Percentiles rank a stretch among this genome's conserved stretches.
Evolutionary conservation across 148 eudicot genomes (phyloP).

Genomic region (Dysphania ambrosioides): DNA sequence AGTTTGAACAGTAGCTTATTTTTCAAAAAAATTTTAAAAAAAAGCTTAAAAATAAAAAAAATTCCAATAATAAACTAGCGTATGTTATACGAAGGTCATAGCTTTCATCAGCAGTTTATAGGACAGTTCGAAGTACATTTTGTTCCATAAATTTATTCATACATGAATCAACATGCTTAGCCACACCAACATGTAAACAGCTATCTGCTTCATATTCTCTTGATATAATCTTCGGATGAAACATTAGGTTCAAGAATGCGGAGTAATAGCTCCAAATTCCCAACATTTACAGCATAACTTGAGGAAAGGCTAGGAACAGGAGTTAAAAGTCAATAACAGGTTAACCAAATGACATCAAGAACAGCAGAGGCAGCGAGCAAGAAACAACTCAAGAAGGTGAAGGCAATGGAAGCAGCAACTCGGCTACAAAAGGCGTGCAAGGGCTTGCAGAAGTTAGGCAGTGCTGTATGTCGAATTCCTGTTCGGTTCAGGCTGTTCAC

Average conservation of each 20-base stretch:
- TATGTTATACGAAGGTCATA: background rate
- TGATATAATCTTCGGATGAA: background rate
- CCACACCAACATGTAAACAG: background rate
- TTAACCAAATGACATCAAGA: constrained; percentile 69
- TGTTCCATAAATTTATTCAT: background rate
- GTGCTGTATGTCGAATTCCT: constrained; percentile 71
- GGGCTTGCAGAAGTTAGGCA: constrained; percentile 95
- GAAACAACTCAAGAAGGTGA: constrained; percentile 69
- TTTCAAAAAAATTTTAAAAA: too few relatives aligned
- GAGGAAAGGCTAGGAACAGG: background rate
- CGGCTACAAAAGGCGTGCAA: constrained; percentile 64
- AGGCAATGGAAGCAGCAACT: constrained; percentile 73
- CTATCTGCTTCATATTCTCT: background rate
- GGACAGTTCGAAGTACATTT: background rate
- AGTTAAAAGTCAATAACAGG: constrained; percentile 31
- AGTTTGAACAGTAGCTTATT: too few relatives aligned
- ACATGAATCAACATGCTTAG: background rate
- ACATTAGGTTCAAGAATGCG: too few relatives aligned
- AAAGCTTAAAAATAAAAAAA: too few relatives aligned
- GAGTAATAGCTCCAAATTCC: background rate
- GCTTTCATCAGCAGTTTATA: background rate
- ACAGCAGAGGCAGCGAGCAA: constrained; percentile 63
- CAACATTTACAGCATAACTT: constrained; percentile 6
- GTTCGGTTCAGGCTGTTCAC: constrained; percentile 77
- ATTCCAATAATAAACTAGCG: background rate